phyloP scores from a whole-genome alignment of 2,329 filamentous ascomycete genomes.

The Calonectria fujianensis region DNA sequence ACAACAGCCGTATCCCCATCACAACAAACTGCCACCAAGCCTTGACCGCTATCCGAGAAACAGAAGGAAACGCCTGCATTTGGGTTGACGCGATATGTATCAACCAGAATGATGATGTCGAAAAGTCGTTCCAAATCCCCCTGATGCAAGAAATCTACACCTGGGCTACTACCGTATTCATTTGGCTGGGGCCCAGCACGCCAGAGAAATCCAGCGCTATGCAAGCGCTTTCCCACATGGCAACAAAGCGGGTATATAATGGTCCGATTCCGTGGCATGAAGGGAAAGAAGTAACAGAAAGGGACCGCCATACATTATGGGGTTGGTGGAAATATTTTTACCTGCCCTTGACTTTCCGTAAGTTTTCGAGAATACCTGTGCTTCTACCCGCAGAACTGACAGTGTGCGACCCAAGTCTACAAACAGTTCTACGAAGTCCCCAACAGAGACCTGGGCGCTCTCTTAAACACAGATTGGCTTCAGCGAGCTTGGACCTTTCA shows the following conservation, averaged over 20 bases:
- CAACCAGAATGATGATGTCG: background rate
- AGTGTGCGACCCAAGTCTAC: background rate
- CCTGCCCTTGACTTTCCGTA: background rate
- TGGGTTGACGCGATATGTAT: conserved; percentile 1
- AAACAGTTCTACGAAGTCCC: background rate
- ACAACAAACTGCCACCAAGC: conserved; percentile 2
- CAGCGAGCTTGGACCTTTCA: conserved; percentile 17
- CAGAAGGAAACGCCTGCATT: background rate
- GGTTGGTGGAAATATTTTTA: background rate
- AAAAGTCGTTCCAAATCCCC: conserved; percentile 1
- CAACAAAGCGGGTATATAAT: background rate
- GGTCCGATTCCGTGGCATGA: background rate
- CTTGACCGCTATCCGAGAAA: background rate
- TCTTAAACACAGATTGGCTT: background rate
- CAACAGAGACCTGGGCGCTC: background rate
- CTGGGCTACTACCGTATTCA: background rate
- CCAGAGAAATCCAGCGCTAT: background rate
- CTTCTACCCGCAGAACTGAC: background rate
- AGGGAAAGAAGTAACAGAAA: background rate
- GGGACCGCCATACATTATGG: background rate
- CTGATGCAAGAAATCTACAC: conserved; percentile 21
- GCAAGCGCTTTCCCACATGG: background rate
- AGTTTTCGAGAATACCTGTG: background rate
- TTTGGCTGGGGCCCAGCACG: conserved; percentile 10
- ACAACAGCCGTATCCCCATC: background rate